These are phyloP conservation scores for Tanozyma kutaoensis DNA, from an alignment of 805 yeast species.

Conservation along the genomic window DNA sequence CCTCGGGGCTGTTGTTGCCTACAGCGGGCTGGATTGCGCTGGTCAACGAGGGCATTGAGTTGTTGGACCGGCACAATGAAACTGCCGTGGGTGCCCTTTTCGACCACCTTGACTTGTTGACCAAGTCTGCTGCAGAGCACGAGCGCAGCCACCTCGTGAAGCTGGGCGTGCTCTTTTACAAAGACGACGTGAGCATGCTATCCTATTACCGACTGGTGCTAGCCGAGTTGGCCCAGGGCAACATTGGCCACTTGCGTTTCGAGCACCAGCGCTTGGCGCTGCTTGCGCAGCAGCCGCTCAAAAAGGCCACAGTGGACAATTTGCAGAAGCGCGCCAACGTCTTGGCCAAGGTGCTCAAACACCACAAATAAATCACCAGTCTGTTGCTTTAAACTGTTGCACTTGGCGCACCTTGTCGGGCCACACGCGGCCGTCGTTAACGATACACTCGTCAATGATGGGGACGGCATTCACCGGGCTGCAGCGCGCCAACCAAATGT, in stretches of 20 bases:
- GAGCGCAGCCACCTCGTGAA: no score
- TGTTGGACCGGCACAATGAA: no score
- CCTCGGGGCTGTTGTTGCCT: conserved; percentile 17
- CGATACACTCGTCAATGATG: conserved; percentile 63
- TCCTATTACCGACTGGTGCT: conserved; percentile 38
- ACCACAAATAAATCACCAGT: conserved; percentile 25
- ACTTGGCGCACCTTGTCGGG: conserved; percentile 52
- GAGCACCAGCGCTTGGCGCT: neutral
- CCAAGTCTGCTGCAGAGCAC: no score
- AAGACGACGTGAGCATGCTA: conserved; percentile 10
- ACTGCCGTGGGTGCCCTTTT: no score
- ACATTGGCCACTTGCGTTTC: no score
- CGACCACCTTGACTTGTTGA: no score
- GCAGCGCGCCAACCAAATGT: conserved; percentile 82
- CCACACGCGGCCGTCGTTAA: conserved; percentile 58
- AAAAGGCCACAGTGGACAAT: neutral
- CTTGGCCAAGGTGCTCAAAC: neutral
- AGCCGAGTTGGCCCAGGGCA: conserved; percentile 31
- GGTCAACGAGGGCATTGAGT: conserved; percentile 3
- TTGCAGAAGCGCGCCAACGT: neutral
- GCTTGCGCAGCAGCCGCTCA: neutral
- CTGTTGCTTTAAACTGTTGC: conserved; percentile 38
- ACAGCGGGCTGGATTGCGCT: conserved; percentile 18
- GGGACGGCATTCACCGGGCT: conserved; percentile 64
- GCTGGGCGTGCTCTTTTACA: conserved; percentile 4